Conservation (phyloP, 345 rosid species). For the Citrus trifoliata region DNA sequence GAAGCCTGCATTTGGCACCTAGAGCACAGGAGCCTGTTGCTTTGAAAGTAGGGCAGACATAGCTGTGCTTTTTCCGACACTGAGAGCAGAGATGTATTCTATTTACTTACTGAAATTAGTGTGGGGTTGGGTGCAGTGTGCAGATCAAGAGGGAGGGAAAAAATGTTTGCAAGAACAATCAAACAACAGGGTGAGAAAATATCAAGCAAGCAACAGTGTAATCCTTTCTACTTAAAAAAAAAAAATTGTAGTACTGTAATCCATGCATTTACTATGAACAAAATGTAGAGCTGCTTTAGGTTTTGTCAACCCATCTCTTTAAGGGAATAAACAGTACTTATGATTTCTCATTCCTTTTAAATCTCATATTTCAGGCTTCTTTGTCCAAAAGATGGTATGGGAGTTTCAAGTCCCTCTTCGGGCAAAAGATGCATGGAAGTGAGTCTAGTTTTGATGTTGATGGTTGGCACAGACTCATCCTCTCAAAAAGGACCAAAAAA, state of each 20-base stretch:
- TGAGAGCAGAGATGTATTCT: constrained; percentile 52
- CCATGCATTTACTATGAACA: background rate
- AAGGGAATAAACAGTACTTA: background rate
- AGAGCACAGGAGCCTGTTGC: constrained; percentile 75
- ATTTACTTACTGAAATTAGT: constrained; percentile 23
- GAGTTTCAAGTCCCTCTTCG: background rate
- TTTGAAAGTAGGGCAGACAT: constrained; percentile 71
- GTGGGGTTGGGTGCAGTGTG: constrained; percentile 13
- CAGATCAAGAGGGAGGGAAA: background rate
- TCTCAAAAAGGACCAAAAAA: background rate
- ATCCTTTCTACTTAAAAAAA: background rate
- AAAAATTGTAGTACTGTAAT: background rate
- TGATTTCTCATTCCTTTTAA: background rate
- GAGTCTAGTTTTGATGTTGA: background rate
- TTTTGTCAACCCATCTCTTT: background rate
- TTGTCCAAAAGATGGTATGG: background rate
- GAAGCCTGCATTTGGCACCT: constrained; percentile 90
- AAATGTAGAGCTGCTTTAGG: background rate
- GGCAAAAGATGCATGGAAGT: background rate
- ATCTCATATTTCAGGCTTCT: background rate
- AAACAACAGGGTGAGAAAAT: background rate
- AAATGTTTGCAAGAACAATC: background rate
- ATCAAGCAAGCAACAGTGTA: background rate
- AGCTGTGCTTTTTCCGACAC: constrained; percentile 97
- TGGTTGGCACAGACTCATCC: background rate